Evolutionary conservation across 176 grass and related monocot genomes (phyloP).

Genomic region (Eleusine coracana): DNA sequence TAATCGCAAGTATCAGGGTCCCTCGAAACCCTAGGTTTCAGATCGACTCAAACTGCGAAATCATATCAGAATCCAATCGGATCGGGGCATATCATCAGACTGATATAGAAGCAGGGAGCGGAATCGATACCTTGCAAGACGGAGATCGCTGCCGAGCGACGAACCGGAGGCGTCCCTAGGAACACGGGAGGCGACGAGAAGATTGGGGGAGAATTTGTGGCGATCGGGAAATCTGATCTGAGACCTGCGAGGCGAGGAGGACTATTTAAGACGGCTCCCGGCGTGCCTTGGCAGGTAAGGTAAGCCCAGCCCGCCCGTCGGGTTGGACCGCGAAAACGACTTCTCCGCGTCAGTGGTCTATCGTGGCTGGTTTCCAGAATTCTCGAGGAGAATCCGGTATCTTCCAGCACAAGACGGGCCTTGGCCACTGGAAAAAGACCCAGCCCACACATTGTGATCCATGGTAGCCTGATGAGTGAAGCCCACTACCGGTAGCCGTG

Average conservation of each 20-base stretch:
- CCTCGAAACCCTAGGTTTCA: background rate
- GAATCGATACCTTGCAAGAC: conserved; percentile 13
- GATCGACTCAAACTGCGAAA: background rate
- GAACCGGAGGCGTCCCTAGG: background rate
- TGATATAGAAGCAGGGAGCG: background rate
- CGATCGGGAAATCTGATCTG: background rate
- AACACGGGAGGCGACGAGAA: background rate
- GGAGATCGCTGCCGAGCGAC: background rate
- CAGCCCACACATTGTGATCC: background rate
- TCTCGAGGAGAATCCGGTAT: background rate
- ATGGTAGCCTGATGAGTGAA: background rate
- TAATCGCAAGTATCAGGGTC: background rate
- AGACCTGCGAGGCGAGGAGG: background rate
- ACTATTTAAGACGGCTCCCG: background rate
- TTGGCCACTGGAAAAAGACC: background rate
- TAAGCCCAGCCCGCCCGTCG: background rate
- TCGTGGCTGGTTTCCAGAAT: conserved; percentile 20
- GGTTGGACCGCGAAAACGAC: background rate
- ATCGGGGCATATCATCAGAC: background rate
- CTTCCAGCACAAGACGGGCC: background rate
- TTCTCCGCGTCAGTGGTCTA: conserved; percentile 11
- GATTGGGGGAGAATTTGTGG: background rate
- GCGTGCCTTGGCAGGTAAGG: conserved; percentile 29
- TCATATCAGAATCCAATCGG: background rate
- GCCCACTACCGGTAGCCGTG: background rate